phyloP scores from a whole-genome alignment of 2,329 filamentous ascomycete species.

The Claviceps paspali region DNA sequence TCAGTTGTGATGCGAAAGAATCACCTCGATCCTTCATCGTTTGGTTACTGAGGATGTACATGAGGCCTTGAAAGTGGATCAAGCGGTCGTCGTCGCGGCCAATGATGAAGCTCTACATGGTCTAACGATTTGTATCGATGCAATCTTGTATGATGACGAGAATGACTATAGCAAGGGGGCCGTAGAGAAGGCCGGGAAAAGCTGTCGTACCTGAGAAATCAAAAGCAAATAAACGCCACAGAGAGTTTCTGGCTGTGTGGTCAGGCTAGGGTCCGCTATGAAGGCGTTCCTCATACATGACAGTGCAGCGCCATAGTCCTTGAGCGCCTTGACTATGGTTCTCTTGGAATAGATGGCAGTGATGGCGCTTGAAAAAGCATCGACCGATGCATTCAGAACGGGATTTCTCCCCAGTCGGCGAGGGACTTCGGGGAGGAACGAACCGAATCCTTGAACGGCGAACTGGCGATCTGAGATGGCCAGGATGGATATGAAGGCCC shows the following conservation, averaged over 20 bases:
- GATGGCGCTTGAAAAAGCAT: constrained; percentile 14
- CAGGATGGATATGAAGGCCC: constrained; percentile 17
- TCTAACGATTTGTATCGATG: not conserved
- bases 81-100: constrained; percentile 3
- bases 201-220: constrained; percentile 10
- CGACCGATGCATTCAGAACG: constrained; percentile 26
- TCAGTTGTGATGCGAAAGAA: constrained; percentile 2
- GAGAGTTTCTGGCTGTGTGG: constrained; percentile 17
- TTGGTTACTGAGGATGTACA: constrained; percentile 3
- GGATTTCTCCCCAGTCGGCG: constrained; percentile 27
- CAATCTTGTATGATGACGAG: not conserved
- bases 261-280: constrained; percentile 14
- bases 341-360: constrained; percentile 11
- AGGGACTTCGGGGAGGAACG: constrained; percentile 29
- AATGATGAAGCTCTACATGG: constrained; percentile 1
- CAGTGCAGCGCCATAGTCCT: constrained; percentile 18
- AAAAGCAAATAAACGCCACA: constrained; percentile 23
- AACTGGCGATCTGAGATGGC: constrained; percentile 27
- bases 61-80: constrained; percentile 3
- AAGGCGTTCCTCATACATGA: constrained; percentile 10
- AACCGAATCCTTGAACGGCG: constrained; percentile 30
- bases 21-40: not conserved
- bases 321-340: constrained; percentile 10
- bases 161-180: no score
- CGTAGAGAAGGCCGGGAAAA: not conserved